phyloP scores from a whole-genome alignment of 805 yeast species.

The Sugiyamaella qingdaonensis region DNA sequence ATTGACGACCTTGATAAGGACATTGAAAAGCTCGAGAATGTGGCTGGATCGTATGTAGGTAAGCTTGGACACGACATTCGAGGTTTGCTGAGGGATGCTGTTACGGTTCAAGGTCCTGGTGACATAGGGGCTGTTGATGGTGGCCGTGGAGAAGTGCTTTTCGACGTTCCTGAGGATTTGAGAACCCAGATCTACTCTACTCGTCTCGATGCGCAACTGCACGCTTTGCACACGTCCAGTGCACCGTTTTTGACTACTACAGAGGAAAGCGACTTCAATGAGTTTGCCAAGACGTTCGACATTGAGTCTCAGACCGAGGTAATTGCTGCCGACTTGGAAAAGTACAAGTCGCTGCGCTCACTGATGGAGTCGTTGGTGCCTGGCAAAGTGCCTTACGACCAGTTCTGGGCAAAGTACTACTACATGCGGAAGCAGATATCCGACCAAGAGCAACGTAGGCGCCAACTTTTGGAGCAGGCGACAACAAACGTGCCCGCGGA shows the following conservation, averaged over 20 bases:
- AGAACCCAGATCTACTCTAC: constrained; percentile 41
- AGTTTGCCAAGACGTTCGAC: constrained; percentile 38
- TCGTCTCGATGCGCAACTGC: constrained; percentile 61
- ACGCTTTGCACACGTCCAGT: constrained; percentile 48
- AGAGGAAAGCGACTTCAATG: constrained; percentile 34
- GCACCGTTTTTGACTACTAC: constrained; percentile 40
- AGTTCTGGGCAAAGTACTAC: constrained; percentile 76
- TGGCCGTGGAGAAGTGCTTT: constrained; percentile 37
- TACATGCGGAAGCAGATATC: constrained; percentile 48
- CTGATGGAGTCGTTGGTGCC: constrained; percentile 69
- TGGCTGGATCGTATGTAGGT: constrained; percentile 57
- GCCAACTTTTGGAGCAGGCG: constrained; percentile 49
- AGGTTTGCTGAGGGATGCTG: constrained; percentile 42
- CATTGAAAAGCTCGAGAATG: constrained; percentile 66
- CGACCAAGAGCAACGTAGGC: constrained; percentile 62
- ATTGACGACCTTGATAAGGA: constrained; percentile 70
- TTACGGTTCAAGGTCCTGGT: constrained; percentile 29
- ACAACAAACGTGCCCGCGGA: constrained; percentile 35
- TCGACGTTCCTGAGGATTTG: constrained; percentile 40
- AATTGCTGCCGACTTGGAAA: constrained; percentile 44
- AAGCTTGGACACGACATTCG: constrained; percentile 48
- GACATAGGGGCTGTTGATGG: constrained; percentile 26
- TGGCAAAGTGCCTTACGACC: constrained; percentile 47
- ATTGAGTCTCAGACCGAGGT: constrained; percentile 48
- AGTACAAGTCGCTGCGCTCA: constrained; percentile 48